Evolutionary conservation across 441 rosid species (phyloP), one percentile per base, ranked within the genome.

Genomic region (Mallotus japonicus): DNA sequence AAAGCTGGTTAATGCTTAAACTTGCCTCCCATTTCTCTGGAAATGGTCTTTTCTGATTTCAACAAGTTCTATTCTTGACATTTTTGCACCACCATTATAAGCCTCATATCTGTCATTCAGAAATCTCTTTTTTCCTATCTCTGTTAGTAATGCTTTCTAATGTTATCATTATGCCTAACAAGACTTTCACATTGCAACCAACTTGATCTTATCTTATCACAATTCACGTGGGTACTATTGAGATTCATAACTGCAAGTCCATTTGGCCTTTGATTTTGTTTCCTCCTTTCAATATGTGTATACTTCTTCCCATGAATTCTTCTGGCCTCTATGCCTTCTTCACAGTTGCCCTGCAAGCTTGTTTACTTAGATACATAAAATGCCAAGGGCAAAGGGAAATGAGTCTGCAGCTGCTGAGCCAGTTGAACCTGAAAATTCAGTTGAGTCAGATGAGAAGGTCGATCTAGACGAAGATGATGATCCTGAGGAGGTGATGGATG

Each of bases 331-430:
- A 87, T 95, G 87, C 86, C 86, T 84, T 82, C 85, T 88, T 80
- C 94, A 91, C 96, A 95, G 92, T 88, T 86, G 83, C 91, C 83
- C 77, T 81, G 93, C 88, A 85, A 94, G 91, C 95, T 75, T 92
- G 83, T 82, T 87, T 87, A 82, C 80, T 82, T 91, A 92, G 89
- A 88, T 83, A 73, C 84, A 77, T 86, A 82, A 79, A 80, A 95
- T 95, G 98, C 91, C 97, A 80, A 91, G 95, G 89, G 76, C 89
- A 83, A 91, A 86, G 89, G 85, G 65, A 73, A 82, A 71, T 82
- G 80, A 86, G 73, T 82, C 88, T 34, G 86, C 81, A 74, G 76
- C 82, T 69, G 78, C 78, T 50, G 82, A 81, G 66, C 76, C 83
- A 2, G 84, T 77, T 62, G 82, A 78, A 55, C 77, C 84, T 66